phyloP scores from a whole-genome alignment of 2,329 filamentous ascomycete genomes.

The Ceratocystis lukuohia region DNA sequence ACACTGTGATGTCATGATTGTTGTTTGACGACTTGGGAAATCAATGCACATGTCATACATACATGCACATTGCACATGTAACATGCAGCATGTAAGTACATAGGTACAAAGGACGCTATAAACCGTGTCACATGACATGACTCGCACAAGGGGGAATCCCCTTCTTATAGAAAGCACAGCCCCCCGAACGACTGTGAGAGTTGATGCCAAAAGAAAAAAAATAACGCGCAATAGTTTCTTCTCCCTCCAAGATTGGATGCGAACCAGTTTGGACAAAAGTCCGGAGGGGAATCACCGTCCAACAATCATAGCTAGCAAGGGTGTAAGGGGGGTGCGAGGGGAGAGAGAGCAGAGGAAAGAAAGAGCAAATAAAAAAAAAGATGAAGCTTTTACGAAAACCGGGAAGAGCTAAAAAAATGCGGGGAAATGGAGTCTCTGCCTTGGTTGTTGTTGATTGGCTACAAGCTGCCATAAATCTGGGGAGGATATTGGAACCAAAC shows the following conservation, averaged over 20 bases:
- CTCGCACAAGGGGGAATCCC: not conserved
- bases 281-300: not conserved
- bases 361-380: not conserved
- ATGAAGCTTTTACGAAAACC: not conserved
- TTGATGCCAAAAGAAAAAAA: not conserved
- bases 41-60: conserved; percentile 9
- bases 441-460: not conserved
- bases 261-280: conserved; percentile 4
- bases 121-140: conserved; percentile 3
- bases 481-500: not conserved
- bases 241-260: not conserved
- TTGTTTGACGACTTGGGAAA: not conserved
- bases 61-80: not conserved
- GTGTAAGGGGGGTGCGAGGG: not conserved
- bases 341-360: not conserved
- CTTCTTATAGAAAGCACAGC: not conserved
- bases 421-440: not conserved
- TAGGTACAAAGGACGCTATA: not conserved
- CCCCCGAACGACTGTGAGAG: not conserved
- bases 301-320: not conserved
- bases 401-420: not conserved
- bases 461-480: not conserved
- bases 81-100: not conserved
- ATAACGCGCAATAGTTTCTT: not conserved
- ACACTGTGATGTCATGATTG: not conserved